Conservation (phyloP, 495 filamentous ascomycete genomes). For the Xylaria longipes region DNA sequence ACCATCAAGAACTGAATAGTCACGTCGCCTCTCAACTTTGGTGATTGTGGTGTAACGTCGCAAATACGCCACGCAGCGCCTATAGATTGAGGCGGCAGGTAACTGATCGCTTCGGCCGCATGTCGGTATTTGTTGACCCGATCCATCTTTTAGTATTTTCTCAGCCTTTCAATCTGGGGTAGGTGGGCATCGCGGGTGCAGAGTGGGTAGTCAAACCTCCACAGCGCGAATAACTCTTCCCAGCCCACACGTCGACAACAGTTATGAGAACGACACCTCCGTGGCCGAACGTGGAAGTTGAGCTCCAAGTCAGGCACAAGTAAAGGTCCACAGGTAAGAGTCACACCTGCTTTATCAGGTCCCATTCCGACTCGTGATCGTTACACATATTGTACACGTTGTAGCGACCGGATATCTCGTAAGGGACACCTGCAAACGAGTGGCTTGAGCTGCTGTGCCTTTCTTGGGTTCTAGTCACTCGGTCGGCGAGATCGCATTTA, state of each 20-base stretch:
- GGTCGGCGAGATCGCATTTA: not conserved
- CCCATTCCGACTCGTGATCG: slow-evolving; percentile 14
- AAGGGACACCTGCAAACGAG: not conserved
- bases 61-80: not conserved
- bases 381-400: not conserved
- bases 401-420: not conserved
- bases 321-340: not conserved
- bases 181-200: not conserved
- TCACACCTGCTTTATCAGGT: slow-evolving; percentile 13
- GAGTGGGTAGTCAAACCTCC: not conserved
- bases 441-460: not conserved
- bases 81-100: not conserved
- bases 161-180: not conserved
- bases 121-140: not conserved
- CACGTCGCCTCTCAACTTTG: not conserved
- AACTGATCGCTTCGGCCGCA: slow-evolving; percentile 1
- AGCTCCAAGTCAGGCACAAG: not conserved
- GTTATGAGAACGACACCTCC: not conserved
- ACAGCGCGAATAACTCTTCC: not conserved
- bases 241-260: not conserved
- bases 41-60: slow-evolving; percentile 12
- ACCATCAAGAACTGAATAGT: not conserved
- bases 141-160: not conserved
- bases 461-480: not conserved
- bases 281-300: not conserved